These are phyloP conservation scores for Jasminum sambac DNA, from an alignment of 257 asterid species.

Conservation along the genomic window DNA sequence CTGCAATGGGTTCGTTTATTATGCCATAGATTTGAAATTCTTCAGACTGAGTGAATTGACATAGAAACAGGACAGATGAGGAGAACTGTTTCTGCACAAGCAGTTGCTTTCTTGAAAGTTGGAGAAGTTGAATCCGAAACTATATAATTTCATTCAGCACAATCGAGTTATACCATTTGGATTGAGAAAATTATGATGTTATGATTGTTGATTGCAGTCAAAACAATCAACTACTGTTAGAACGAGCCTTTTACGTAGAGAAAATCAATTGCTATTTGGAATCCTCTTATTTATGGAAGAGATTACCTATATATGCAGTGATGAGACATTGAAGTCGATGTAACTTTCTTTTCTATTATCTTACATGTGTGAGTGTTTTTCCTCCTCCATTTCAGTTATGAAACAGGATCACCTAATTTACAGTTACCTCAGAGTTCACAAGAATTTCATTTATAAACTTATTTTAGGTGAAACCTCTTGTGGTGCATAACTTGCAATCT, in stretches of 20 bases:
- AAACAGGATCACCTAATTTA: background rate
- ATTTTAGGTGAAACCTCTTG: background rate
- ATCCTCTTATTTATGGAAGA: background rate
- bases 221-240: too few species aligned
- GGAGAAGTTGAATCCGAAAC: slow-evolving; percentile 15
- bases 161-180: slow-evolving; percentile 5
- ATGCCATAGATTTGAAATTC: background rate
- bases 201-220: background rate
- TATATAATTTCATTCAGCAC: background rate
- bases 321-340: background rate
- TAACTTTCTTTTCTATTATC: background rate
- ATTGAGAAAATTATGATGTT: slow-evolving; percentile 3
- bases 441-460: background rate
- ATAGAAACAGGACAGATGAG: slow-evolving; percentile 5
- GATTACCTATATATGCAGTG: background rate
- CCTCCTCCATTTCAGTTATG: background rate
- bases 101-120: background rate
- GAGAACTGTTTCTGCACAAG: slow-evolving; percentile 9
- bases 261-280: background rate
- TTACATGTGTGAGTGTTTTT: background rate
- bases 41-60: background rate
- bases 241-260: background rate
- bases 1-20: slow-evolving; percentile 19
- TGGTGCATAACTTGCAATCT: background rate
- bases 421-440: background rate